Evolutionary conservation across 106 monocot genomes (phyloP).

Genomic region (Dendrobium chrysotoxum): DNA sequence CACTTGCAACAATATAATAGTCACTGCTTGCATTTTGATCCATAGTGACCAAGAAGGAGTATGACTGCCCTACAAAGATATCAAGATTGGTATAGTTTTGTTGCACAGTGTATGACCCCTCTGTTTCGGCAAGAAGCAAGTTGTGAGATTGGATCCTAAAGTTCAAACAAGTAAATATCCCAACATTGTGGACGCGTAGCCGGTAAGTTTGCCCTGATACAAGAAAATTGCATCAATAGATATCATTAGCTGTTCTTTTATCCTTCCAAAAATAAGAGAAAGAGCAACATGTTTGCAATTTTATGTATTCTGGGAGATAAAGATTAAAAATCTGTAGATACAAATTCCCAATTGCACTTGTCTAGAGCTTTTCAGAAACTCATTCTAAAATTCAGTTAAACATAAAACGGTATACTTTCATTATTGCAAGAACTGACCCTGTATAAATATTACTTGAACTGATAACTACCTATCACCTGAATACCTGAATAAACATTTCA

Average conservation of each 20-base stretch:
- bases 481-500: neutral
- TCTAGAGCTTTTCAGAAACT: neutral
- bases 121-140: conserved; percentile 63
- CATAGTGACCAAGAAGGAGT: conserved; percentile 74
- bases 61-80: conserved; percentile 72
- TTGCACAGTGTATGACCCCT: conserved; percentile 68
- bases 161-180: conserved; percentile 63
- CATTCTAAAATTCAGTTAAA: neutral
- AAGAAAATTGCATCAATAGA: neutral
- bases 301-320: neutral
- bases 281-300: no score
- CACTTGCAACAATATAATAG: conserved; percentile 75
- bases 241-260: neutral
- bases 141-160: conserved; percentile 76
- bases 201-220: conserved; percentile 62
- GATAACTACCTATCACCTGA: neutral
- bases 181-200: conserved; percentile 70
- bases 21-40: conserved; percentile 80
- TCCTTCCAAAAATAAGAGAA: neutral
- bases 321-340: neutral
- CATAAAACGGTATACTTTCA: neutral
- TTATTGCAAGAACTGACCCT: neutral
- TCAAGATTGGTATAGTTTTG: conserved; percentile 59
- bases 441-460: neutral
- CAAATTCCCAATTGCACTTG: neutral